These are phyloP conservation scores for Xylaria grammica DNA, from an alignment of 495 filamentous ascomycete species.

Conservation along the genomic window DNA sequence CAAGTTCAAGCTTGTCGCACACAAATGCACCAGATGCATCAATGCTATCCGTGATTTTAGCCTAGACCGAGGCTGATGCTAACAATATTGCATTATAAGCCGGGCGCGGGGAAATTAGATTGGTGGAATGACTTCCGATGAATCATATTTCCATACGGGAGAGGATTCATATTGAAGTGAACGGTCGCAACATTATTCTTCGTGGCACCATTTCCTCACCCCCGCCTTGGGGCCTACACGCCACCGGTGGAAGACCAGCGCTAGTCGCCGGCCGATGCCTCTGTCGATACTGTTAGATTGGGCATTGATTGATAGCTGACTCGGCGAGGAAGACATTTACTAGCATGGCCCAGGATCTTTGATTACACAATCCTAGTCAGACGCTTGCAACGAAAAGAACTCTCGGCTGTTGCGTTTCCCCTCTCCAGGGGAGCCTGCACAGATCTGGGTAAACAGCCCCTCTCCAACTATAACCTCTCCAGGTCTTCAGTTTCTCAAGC, in stretches of 20 bases:
- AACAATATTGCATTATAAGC: neutral
- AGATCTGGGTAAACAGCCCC: constrained; percentile 15
- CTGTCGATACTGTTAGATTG: neutral
- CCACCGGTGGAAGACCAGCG: neutral
- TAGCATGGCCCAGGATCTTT: neutral
- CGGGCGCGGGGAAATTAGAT: neutral
- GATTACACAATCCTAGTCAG: neutral
- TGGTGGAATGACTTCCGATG: constrained; percentile 16
- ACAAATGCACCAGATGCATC: neutral
- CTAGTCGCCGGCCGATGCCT: neutral
- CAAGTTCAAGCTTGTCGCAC: neutral
- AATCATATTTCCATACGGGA: constrained; percentile 5
- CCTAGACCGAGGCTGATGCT: constrained; percentile 12
- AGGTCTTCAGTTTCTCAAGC: constrained; percentile 2
- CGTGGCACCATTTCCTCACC: neutral
- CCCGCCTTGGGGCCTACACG: neutral
- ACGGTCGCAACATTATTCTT: neutral
- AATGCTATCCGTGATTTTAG: constrained; percentile 8
- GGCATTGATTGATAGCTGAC: neutral
- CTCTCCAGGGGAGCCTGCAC: neutral
- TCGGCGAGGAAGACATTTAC: neutral
- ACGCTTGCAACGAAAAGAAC: neutral
- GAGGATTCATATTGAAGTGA: constrained; percentile 4
- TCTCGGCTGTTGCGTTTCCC: neutral
- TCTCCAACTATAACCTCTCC: constrained; percentile 15